Evolutionary conservation across 83 land plant genomes (phyloP), one percentile per base, ranked within the genome.

Genomic region (Isoetes engelmannii): DNA sequence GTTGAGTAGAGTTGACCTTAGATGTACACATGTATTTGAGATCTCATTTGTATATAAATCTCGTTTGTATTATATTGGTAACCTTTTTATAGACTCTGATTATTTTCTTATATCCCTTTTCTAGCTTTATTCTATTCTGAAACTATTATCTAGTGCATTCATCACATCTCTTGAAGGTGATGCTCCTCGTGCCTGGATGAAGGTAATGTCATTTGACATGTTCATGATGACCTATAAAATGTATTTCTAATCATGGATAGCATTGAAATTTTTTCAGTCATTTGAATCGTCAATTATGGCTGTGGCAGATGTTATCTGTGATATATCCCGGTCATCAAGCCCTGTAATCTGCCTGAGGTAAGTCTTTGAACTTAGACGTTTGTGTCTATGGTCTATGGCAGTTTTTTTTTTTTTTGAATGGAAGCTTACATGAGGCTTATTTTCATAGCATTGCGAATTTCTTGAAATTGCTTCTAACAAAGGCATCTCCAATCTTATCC

Each of bases 271-370:
- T 13, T 17, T 17, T 20, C 66, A 81, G 83, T 66, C 68, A 4
- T 68, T 72, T 60, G 83, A 81, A 48, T 64, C 77, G 18, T 81
- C 77, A 28, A 65, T 81, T 7, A 64, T 74, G 45, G 73, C 73
- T 37, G 69, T 79, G 47, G 67, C 73, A 20, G 81, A 79, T 58
- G 69, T 81, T 5, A 19, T 81, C 10, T 81, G 83, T 73, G 55
- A 50, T 49, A 46, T 81, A 41, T 77, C 54, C 48, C 69, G 83
- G 67, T 77, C 74, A 54, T 44, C 75, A 44, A 73, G 70, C 61
- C 7, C 71, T 60, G 81, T 69, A n/a, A 56, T 81, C 49, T 69
- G 71, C 7, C 20, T 72, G 48, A 81, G 83, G 83, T 81, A 65
- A 28, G 10, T 57, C n/a, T 18, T 6, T 61, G 12, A 0, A 15